Base-by-base conservation (phyloP, 2,329 filamentous ascomycete species). In the Helminthosporium solani region DNA sequence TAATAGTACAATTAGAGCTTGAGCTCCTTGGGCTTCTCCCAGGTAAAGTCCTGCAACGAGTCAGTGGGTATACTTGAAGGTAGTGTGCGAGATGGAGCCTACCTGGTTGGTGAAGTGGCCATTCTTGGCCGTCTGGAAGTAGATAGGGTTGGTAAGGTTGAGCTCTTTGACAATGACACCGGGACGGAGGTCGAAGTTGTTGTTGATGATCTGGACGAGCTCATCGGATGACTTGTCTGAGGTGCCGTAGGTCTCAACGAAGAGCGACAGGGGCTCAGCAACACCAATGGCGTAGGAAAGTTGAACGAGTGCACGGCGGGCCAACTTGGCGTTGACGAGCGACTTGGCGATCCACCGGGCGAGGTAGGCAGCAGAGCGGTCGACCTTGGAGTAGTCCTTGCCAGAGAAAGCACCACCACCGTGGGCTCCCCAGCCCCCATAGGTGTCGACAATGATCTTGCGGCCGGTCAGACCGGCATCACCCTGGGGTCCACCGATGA, bases 301-400 rank as follows among this genome's bases (percentile, higher is more conserved):
- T 83, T 99, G 94, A 64, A 99, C 94, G 44, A 99, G 86, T 53
- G 84, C 88, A 74, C 94, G 91, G 70, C 94, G 91, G 67, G 88
- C 88, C 53, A 99, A 87, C 66, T 87, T 86, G 64, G 92, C 88
- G 67, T 85, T 78, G 63, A 99, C 89, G 58, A 99, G 84, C 33
- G 94, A 99, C 84, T 99, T 99, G 78, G 94, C 94, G 74, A 99
- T 91, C 94, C 94, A 99, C 73, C 94, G 90, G 63, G 83, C 91
- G 63, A 97, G 85, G 80, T 99, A 99, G 70, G 94, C 94, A 60
- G 94, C 94, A 43, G 94, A 97, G 67, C 94, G 89, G 74, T 99
- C 94, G 77, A 99, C 94, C 85, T 99, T 99, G 83, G 90, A 96
- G 85, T 96, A 99, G 76, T 99, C 94, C 87, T 99, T 99, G 70